A percentile compares a stretch with the other conserved stretches of the same genome.
These are phyloP conservation scores for Paspalum vaginatum DNA, from an alignment of 176 grass and related monocot genomes.

Conservation along the genomic window DNA sequence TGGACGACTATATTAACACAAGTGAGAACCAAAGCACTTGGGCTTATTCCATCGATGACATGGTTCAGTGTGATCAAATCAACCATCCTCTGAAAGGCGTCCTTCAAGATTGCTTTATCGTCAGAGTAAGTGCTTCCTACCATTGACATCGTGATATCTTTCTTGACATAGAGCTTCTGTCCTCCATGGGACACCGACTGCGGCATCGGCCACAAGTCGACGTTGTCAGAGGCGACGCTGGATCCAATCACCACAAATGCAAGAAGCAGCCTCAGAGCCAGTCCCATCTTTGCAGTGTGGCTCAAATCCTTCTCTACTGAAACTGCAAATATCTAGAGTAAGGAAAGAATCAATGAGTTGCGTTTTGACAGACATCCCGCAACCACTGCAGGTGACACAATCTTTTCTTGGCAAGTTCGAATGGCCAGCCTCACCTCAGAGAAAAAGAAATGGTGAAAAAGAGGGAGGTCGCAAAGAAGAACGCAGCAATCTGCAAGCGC, in stretches of 20 bases:
- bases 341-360: slow-evolving; percentile 24
- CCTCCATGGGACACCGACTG: slow-evolving; percentile 56
- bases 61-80: slow-evolving; percentile 62
- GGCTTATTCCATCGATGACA: slow-evolving; percentile 38
- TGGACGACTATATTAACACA: slow-evolving; percentile 67
- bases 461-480: slow-evolving; percentile 1
- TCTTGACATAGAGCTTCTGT: slow-evolving; percentile 71
- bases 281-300: slow-evolving; percentile 30
- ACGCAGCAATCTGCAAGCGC: slow-evolving; percentile 28
- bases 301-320: slow-evolving; percentile 10
- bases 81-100: slow-evolving; percentile 76
- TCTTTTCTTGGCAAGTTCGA: slow-evolving; percentile 12
- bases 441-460: slow-evolving; percentile 27
- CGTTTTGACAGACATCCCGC: background rate
- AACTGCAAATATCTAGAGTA: slow-evolving; percentile 17
- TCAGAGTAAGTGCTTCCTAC: slow-evolving; percentile 72
- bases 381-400: slow-evolving; percentile 6
- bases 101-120: slow-evolving; percentile 70
- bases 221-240: slow-evolving; percentile 41
- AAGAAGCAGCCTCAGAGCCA: slow-evolving; percentile 53
- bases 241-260: slow-evolving; percentile 44
- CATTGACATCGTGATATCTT: slow-evolving; percentile 58
- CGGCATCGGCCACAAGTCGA: slow-evolving; percentile 93
- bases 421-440: slow-evolving; percentile 20
- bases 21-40: slow-evolving; percentile 44